Conservation (phyloP, 441 rosid genomes). For the Gossypium trilobum region DNA sequence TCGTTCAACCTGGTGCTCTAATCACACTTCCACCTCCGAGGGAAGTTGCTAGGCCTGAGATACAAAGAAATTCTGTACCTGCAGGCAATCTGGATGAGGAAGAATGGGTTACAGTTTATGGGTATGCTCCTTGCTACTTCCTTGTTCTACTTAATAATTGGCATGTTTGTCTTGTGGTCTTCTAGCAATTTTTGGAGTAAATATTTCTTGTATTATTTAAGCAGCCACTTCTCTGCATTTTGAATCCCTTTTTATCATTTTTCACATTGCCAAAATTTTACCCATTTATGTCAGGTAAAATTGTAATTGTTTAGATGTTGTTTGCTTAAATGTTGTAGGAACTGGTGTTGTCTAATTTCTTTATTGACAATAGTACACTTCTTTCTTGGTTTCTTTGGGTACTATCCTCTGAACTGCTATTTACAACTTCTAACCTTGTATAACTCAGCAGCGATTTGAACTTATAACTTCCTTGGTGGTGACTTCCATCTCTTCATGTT, state of each 20-base stretch:
- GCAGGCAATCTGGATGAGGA: conserved; percentile 75
- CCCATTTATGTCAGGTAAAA: neutral
- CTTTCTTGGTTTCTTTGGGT: neutral
- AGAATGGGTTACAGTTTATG: conserved; percentile 96
- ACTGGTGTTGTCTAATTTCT: neutral
- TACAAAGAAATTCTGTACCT: conserved; percentile 55
- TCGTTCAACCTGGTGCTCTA: conserved; percentile 71
- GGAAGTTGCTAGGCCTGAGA: conserved; percentile 95
- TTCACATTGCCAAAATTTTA: neutral
- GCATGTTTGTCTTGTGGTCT: neutral
- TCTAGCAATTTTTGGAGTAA: neutral
- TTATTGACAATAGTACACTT: neutral
- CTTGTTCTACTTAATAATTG: neutral
- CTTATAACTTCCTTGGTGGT: neutral
- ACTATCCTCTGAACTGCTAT: neutral
- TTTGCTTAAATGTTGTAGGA: neutral
- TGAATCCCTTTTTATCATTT: neutral
- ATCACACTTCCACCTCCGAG: conserved; percentile 82
- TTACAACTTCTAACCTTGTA: neutral
- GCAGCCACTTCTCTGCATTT: neutral
- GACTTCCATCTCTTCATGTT: neutral
- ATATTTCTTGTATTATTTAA: neutral
- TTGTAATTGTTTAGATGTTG: neutral
- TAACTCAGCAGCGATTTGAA: neutral
- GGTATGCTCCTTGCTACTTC: conserved; percentile 34